A percentile compares a stretch with the other conserved stretches of the same genome.
Evolutionary conservation across 495 filamentous ascomycete genomes (phyloP).

Genomic region (Annulohypoxylon nitens): DNA sequence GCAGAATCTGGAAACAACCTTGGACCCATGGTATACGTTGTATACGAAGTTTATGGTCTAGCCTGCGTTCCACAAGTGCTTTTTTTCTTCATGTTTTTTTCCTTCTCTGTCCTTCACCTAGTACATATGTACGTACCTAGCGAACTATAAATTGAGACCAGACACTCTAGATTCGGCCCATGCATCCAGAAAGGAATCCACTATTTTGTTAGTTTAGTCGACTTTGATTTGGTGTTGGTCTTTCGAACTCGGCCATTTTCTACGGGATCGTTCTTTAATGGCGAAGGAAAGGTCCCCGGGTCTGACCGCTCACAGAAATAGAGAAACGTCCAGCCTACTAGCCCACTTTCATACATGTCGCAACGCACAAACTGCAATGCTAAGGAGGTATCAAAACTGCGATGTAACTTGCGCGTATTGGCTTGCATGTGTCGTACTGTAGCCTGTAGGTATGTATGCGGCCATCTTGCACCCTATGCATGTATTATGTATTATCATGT

Average conservation of each 20-base stretch:
- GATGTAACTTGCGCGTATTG: conserved; percentile 31
- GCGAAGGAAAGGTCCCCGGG: conserved; percentile 14
- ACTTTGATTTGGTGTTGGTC: conserved; percentile 39
- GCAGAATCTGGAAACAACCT: conserved; percentile 19
- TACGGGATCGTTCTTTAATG: conserved; percentile 20
- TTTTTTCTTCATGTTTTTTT: conserved; percentile 15
- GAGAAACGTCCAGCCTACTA: background rate
- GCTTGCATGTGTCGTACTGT: conserved; percentile 40
- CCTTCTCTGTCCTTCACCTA: conserved; percentile 6
- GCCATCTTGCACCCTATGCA: conserved; percentile 12
- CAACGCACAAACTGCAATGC: conserved; percentile 34
- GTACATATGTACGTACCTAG: background rate
- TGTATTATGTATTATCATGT: conserved; percentile 12
- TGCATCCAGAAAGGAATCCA: conserved; percentile 28
- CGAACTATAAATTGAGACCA: conserved; percentile 39
- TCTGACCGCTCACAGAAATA: conserved; percentile 30
- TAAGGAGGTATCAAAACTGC: conserved; percentile 31
- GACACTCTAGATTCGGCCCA: conserved; percentile 41
- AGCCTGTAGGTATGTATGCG: conserved; percentile 17
- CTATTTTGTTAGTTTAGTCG: conserved; percentile 29
- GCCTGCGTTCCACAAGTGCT: conserved; percentile 31
- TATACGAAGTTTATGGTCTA: conserved; percentile 36
- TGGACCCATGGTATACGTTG: background rate
- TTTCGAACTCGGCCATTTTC: conserved; percentile 38
- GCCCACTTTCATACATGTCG: conserved; percentile 32